These are phyloP conservation scores for Ophiocordyceps camponoti-saundersi DNA, from an alignment of 2,329 filamentous ascomycete species.

Conservation along the genomic window DNA sequence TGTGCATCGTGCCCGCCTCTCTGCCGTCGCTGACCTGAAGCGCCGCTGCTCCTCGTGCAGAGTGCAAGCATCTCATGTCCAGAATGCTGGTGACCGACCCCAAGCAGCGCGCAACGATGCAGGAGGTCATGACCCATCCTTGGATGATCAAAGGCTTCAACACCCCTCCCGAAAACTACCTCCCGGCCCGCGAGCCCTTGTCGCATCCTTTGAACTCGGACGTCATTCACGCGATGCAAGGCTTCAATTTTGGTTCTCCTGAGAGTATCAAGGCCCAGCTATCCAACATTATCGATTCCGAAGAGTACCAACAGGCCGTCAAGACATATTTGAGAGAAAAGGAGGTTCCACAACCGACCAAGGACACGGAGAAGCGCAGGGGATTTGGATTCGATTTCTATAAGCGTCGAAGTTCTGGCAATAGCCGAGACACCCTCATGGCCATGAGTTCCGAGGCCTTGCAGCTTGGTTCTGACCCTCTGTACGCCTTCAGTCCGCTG, in stretches of 20 bases:
- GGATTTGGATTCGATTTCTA: constrained; percentile 92
- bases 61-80: constrained; percentile 84
- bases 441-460: constrained; percentile 76
- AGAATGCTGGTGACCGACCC: constrained; percentile 95
- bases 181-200: constrained; percentile 73
- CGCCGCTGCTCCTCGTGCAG: constrained; percentile 26
- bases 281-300: constrained; percentile 73
- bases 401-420: constrained; percentile 78
- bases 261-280: constrained; percentile 73
- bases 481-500: constrained; percentile 85
- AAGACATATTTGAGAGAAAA: constrained; percentile 51
- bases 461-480: constrained; percentile 64
- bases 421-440: constrained; percentile 71
- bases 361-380: constrained; percentile 63
- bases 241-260: constrained; percentile 86
- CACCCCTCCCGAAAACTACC: constrained; percentile 72
- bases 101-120: constrained; percentile 65
- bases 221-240: constrained; percentile 86
- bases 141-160: constrained; percentile 93
- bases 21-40: constrained; percentile 14
- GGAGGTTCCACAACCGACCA: constrained; percentile 37
- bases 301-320: constrained; percentile 83
- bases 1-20: not conserved
- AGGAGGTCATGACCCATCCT: constrained; percentile 85
- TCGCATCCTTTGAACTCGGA: constrained; percentile 66